Percentiles rank a stretch among this genome's conserved stretches.
These are phyloP conservation scores for Baudoinia panamericana DNA, from an alignment of 495 filamentous ascomycete genomes.

Conservation along the genomic window DNA sequence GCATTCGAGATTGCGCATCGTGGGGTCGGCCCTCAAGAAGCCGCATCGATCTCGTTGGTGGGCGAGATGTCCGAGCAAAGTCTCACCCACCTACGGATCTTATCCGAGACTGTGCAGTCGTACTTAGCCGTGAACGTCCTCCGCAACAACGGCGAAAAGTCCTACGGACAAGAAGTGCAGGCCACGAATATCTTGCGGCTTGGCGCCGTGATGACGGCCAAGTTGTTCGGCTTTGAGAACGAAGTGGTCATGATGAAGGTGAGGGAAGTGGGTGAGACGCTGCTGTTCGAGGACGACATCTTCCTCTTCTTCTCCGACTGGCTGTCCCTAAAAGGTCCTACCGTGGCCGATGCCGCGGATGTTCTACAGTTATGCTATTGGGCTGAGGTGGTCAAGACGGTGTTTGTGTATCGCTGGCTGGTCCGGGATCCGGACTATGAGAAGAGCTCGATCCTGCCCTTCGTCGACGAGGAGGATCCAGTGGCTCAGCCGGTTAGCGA, in stretches of 20 bases:
- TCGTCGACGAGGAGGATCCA: not conserved
- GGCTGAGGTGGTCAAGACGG: conserved; percentile 76
- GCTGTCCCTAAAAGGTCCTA: conserved; percentile 47
- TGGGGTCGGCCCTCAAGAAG: conserved; percentile 40
- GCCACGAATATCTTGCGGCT: conserved; percentile 2
- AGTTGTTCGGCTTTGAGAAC: conserved; percentile 22
- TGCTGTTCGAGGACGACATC: conserved; percentile 62
- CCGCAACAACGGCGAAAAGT: not conserved
- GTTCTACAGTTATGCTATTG: conserved; percentile 81
- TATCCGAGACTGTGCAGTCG: conserved; percentile 77
- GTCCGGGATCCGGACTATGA: not conserved
- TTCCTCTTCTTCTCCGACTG: conserved; percentile 80
- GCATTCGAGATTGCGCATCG: conserved; percentile 86
- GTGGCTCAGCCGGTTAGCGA: conserved; percentile 1
- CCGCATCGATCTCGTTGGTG: conserved; percentile 51
- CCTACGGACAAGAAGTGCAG: not conserved
- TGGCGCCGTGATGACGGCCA: conserved; percentile 15
- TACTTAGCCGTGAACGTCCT: conserved; percentile 34
- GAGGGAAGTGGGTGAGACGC: conserved; percentile 36
- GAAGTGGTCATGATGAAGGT: conserved; percentile 28
- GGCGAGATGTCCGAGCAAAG: conserved; percentile 70
- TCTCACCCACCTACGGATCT: conserved; percentile 76
- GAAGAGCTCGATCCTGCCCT: not conserved
- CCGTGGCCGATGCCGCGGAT: conserved; percentile 66
- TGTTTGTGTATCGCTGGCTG: conserved; percentile 30